Evolutionary conservation across 176 grass and related monocot species (phyloP), one percentile per base, ranked within the genome.

Genomic region (Puya raimondii): DNA sequence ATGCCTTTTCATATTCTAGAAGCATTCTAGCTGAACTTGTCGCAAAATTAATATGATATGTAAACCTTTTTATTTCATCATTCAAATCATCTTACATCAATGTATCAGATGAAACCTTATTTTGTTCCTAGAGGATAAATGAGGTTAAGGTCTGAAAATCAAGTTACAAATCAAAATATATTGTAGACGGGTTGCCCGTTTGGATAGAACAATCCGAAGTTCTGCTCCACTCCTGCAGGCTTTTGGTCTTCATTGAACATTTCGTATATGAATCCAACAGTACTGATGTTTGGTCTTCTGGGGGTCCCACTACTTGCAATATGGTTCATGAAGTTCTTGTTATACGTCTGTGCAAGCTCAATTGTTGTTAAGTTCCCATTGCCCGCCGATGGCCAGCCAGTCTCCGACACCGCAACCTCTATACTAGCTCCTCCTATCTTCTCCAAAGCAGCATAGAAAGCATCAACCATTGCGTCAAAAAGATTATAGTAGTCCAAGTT

Each of bases 291-390:
- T 4, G 26, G 49, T 42, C 48, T 82, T 50, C 64, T 82, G 11
- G 80, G 80, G 0, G 80, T 82, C 12, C 80, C 65, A 1, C 66
- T 50, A 14, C 80, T 18, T 2, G 3, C 18, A 18, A 76, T 66
- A 57, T 82, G 80, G 26, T 71, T 76, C 22, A 82, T 82, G 56
- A 82, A 29, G 70, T 82, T 82, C 66, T 71, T 70, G 72, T 65
- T 76, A 67, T 82, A 82, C 22, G 25, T 72, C 25, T 48, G 66
- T 1, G 80, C 80, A 71, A 74, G 73, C 9, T 13, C 20, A 7
- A 0, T 2, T 52, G 73, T 70, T 2, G 80, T 64, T 11, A 2
- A 70, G 1, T n/a, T 14, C 0, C 72, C 79, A n/a, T 58, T 58
- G 15, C 66, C 72, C 13, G 72, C 79, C 3, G 79, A 70, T 15